These are phyloP conservation scores for Halophytophthora polymorphica DNA, from an alignment of 352 stramenopile species.

Conservation along the genomic window DNA sequence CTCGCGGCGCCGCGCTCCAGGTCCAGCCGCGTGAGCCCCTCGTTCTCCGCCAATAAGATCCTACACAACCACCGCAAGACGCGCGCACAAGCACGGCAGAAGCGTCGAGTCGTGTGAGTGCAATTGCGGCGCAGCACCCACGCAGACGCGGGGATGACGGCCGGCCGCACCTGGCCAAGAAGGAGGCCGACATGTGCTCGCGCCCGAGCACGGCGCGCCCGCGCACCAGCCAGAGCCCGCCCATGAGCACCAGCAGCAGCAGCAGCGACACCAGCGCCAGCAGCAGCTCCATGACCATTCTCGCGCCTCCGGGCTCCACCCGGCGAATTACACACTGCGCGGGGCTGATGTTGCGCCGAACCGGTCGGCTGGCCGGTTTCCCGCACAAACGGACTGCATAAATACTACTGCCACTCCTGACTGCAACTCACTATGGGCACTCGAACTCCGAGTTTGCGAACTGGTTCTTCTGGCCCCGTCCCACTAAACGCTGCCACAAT, in stretches of 20 bases:
- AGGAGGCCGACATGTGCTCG: slow-evolving; percentile 36
- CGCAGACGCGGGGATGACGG: background rate
- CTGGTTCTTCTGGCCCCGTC: too few relatives aligned
- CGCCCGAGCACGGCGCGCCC: slow-evolving; percentile 33
- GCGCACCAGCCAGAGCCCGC: slow-evolving; percentile 63
- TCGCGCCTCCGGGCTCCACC: background rate
- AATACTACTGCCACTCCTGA: too few relatives aligned
- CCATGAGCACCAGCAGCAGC: slow-evolving; percentile 62
- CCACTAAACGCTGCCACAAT: too few relatives aligned
- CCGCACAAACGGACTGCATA: too few relatives aligned
- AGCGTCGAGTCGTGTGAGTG: too few relatives aligned
- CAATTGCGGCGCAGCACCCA: background rate
- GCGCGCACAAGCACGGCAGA: too few relatives aligned
- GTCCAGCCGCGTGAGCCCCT: slow-evolving; percentile 66
- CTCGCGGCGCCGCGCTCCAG: slow-evolving; percentile 58
- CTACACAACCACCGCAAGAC: slow-evolving; percentile 12
- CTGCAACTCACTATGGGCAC: too few relatives aligned
- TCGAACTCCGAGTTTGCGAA: too few relatives aligned
- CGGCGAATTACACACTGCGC: background rate
- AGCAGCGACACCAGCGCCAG: slow-evolving; percentile 66
- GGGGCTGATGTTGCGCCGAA: too few relatives aligned
- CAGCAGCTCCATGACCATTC: slow-evolving; percentile 51
- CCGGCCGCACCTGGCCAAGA: slow-evolving; percentile 40
- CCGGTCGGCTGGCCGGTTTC: too few relatives aligned
- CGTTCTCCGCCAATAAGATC: slow-evolving; percentile 52